These are phyloP conservation scores for Ogataea pini DNA, from an alignment of 805 yeast species.

Conservation along the genomic window DNA sequence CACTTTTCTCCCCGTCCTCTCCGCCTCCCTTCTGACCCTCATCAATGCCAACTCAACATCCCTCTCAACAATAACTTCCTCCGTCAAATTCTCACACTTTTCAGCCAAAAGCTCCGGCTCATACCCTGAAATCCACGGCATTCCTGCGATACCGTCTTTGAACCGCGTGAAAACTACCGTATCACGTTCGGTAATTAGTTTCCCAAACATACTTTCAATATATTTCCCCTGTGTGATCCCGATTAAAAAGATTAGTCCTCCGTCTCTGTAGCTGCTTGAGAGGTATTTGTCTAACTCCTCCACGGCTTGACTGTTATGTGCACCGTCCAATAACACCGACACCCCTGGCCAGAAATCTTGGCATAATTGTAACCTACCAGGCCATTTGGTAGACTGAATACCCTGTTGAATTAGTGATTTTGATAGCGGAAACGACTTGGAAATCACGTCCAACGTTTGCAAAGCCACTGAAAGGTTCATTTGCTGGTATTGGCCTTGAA, in stretches of 20 bases:
- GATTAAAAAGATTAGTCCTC: constrained; percentile 53
- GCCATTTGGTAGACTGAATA: constrained; percentile 65
- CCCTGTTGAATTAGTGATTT: constrained; percentile 47
- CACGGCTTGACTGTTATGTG: constrained; percentile 89
- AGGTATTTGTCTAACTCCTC: constrained; percentile 63
- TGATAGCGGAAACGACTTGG: constrained; percentile 26
- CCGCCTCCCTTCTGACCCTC: constrained; percentile 23
- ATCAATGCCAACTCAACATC: constrained; percentile 32
- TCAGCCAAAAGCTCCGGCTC: constrained; percentile 35
- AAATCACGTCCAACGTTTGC: constrained; percentile 46
- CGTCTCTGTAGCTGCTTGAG: constrained; percentile 20
- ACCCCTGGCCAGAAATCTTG: constrained; percentile 31
- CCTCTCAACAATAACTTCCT: constrained; percentile 29
- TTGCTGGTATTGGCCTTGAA: constrained; percentile 72
- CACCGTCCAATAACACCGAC: constrained; percentile 75
- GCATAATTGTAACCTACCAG: constrained; percentile 75
- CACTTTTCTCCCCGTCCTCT: constrained; percentile 22
- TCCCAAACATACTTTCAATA: constrained; percentile 48
- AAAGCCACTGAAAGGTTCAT: constrained; percentile 72
- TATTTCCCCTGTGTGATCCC: constrained; percentile 80
- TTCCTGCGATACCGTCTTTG: constrained; percentile 65
- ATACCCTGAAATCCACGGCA: constrained; percentile 87
- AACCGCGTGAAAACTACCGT: constrained; percentile 63
- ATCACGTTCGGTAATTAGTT: constrained; percentile 52
- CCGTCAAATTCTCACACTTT: constrained; percentile 13